phyloP scores from a whole-genome alignment of 352 stramenopile species.

The Thalassiosira oceanica region DNA sequence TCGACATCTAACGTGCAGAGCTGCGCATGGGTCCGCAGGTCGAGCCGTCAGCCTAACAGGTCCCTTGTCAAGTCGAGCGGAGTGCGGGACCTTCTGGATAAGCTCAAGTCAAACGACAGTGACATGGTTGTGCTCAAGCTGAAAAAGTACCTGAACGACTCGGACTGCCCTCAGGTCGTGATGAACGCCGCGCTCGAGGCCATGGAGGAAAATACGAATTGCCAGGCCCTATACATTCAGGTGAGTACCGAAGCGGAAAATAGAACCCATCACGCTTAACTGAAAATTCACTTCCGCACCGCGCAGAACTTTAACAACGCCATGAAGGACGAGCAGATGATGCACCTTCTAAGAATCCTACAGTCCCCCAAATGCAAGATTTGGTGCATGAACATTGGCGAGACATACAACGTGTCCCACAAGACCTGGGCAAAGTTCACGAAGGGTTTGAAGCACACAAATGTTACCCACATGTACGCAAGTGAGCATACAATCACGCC shows the following conservation, averaged over 20 bases:
- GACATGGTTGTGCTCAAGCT: constrained; percentile 85
- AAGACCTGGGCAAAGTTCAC: constrained; percentile 83
- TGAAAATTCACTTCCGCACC: constrained; percentile 5
- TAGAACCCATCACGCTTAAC: no score
- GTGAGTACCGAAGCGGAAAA: no score
- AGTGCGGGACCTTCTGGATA: constrained; percentile 71
- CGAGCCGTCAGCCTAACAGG: constrained; percentile 69
- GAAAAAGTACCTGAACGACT: constrained; percentile 84
- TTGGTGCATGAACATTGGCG: constrained; percentile 86
- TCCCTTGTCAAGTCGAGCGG: constrained; percentile 54
- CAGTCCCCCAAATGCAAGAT: constrained; percentile 79
- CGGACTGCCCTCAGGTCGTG: constrained; percentile 78
- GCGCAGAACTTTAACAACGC: constrained; percentile 84
- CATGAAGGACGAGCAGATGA: constrained; percentile 83
- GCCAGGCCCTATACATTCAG: constrained; percentile 86
- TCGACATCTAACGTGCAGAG: constrained; percentile 26
- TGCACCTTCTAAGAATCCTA: constrained; percentile 79
- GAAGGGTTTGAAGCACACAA: constrained; percentile 72
- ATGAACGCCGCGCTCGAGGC: constrained; percentile 83
- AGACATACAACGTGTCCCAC: constrained; percentile 83
- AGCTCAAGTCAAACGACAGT: constrained; percentile 73
- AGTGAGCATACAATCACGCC: constrained; percentile 84
- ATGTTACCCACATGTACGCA: constrained; percentile 86
- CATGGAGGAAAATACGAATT: constrained; percentile 83
- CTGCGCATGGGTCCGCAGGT: constrained; percentile 80